Evolutionary conservation across 2,329 filamentous ascomycete species (phyloP).

Genomic region (Lachnellula occidentalis): DNA sequence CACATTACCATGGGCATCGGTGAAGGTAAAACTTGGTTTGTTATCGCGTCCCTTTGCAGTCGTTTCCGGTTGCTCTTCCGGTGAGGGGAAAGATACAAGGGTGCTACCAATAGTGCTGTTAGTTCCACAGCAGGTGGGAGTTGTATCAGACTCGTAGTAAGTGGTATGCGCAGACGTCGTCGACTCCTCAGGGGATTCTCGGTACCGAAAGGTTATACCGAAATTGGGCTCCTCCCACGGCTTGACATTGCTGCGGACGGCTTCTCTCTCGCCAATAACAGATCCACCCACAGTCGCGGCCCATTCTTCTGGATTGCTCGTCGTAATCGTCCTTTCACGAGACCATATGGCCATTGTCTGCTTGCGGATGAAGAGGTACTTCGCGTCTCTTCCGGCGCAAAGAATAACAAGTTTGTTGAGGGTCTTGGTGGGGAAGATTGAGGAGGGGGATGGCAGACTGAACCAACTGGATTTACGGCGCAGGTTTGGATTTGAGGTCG

Average conservation of each 20-base stretch:
- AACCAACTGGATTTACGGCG: background rate
- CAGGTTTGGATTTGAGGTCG: background rate
- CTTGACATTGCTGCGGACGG: background rate
- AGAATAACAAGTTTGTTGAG: constrained; percentile 10
- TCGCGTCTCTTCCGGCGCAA: constrained; percentile 8
- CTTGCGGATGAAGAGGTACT: constrained; percentile 7
- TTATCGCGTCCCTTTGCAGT: too few species aligned
- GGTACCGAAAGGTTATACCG: constrained; percentile 13
- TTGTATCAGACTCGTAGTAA: background rate
- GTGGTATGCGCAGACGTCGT: background rate
- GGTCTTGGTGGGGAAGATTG: background rate
- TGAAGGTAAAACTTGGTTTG: too few species aligned
- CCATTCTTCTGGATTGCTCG: constrained; percentile 2
- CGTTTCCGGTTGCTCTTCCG: too few species aligned
- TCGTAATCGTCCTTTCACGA: background rate
- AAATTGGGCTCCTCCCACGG: constrained; percentile 13
- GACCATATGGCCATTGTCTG: background rate
- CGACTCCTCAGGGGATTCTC: background rate
- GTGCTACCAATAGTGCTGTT: background rate
- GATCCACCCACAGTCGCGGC: constrained; percentile 14
- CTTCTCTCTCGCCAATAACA: constrained; percentile 3
- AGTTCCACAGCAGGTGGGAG: background rate
- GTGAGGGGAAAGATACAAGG: background rate
- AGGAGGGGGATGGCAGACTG: background rate
- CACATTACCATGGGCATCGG: too few species aligned